These are phyloP conservation scores for Isatis lusitanica DNA, from an alignment of 441 rosid species.

Conservation along the genomic window DNA sequence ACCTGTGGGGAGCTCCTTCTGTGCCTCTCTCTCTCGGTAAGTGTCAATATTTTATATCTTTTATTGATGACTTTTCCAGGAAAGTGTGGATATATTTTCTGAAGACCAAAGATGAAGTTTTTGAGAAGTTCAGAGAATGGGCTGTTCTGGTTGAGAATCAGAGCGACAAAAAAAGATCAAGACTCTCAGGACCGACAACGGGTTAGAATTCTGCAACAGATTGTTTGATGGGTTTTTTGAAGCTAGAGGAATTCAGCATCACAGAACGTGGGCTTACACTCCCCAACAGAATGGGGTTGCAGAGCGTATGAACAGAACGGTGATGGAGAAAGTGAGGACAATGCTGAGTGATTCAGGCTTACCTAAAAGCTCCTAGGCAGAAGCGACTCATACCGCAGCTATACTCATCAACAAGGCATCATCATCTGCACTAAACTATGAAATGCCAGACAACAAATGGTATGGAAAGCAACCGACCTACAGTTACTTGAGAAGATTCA, in stretches of 20 bases:
- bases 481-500: not conserved
- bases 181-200: not conserved
- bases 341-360: not conserved
- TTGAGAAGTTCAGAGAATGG: not conserved
- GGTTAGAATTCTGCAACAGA: not conserved
- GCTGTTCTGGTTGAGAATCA: not conserved
- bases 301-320: not conserved
- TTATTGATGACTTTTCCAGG: not conserved
- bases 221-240: not conserved
- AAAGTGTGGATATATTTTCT: not conserved
- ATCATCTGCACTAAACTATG: not conserved
- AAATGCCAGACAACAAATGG: not conserved
- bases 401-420: not conserved
- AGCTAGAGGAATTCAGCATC: not conserved
- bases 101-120: not conserved
- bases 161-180: not conserved
- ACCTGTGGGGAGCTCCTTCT: not conserved
- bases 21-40: not conserved
- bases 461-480: fast-evolving
- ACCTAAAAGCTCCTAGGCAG: not conserved
- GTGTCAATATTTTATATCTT: not conserved
- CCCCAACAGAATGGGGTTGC: not conserved
- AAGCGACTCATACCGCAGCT: not conserved
- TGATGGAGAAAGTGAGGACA: not conserved
- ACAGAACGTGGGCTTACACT: not conserved